Percentiles rank a stretch among this genome's conserved stretches.
Evolutionary conservation across 1,139 yeast genomes (phyloP).

Genomic region (Diutina pseudorugosa): DNA sequence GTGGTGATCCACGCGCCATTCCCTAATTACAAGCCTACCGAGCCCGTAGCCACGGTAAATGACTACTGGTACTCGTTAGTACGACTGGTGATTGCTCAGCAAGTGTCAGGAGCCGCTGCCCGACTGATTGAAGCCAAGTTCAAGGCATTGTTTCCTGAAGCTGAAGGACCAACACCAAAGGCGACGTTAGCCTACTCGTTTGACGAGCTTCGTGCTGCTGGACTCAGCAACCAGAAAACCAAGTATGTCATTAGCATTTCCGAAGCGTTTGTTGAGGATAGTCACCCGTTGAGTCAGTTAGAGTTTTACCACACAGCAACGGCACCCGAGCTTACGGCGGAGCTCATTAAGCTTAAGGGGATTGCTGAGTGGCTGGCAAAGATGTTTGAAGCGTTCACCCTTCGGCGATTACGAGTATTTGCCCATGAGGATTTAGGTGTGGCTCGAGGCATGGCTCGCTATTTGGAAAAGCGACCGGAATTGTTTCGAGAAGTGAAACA

Average conservation of each 20-base stretch:
- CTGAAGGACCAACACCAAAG: conserved; percentile 38
- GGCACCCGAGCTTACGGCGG: conserved; percentile 40
- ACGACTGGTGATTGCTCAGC: conserved; percentile 57
- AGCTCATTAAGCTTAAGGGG: conserved; percentile 55
- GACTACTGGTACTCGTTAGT: conserved; percentile 29
- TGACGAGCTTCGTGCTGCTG: conserved; percentile 47
- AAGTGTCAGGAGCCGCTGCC: conserved; percentile 81
- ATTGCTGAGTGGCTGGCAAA: conserved; percentile 88
- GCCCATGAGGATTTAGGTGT: conserved; percentile 77
- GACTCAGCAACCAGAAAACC: conserved; percentile 60
- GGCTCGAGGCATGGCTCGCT: conserved; percentile 66
- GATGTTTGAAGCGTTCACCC: conserved; percentile 69
- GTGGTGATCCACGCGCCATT: conserved; percentile 21
- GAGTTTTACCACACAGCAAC: conserved; percentile 20
- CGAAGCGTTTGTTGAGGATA: conserved; percentile 34
- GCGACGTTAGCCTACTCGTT: conserved; percentile 25
- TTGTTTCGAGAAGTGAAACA: conserved; percentile 28
- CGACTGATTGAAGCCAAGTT: conserved; percentile 45
- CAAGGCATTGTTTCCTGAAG: conserved; percentile 19
- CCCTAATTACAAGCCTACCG: conserved; percentile 12
- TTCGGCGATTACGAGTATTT: conserved; percentile 56
- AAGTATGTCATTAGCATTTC: conserved; percentile 55
- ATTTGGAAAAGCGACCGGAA: conserved; percentile 45
- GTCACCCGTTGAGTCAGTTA: conserved; percentile 24
- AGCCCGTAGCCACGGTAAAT: conserved; percentile 19